Percentiles rank a stretch among this genome's conserved stretches.
Evolutionary conservation across 1,284 basidiomycete genomes (phyloP).

Genomic region (Cutaneotrichosporon dermatis): DNA sequence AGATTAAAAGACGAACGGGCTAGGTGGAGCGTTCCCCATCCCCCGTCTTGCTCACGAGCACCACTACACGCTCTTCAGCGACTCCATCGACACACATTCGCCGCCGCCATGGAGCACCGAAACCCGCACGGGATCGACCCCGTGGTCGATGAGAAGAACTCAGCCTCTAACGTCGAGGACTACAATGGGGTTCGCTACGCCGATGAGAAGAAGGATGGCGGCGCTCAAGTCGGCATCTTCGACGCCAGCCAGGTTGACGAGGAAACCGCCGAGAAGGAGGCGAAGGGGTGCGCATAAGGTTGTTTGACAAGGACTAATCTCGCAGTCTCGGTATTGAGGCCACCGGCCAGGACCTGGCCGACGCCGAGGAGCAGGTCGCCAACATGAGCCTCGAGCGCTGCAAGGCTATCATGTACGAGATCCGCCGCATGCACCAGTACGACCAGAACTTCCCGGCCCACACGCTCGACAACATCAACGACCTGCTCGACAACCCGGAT

Average conservation of each 20-base stretch:
- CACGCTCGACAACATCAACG: slow-evolving; percentile 22
- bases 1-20: too few species aligned
- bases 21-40: too few species aligned
- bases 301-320: neutral
- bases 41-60: neutral
- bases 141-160: neutral
- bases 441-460: slow-evolving; percentile 33
- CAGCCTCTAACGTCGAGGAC: neutral
- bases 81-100: too few species aligned
- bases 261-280: neutral
- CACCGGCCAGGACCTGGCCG: slow-evolving; percentile 23
- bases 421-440: slow-evolving; percentile 25
- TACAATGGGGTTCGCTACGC: neutral
- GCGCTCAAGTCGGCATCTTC: neutral
- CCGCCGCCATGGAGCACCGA: neutral
- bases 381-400: slow-evolving; percentile 22
- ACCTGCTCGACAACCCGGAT: slow-evolving; percentile 27
- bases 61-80: neutral
- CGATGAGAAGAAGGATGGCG: slow-evolving; percentile 1
- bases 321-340: slow-evolving; percentile 3
- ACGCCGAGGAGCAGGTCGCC: slow-evolving; percentile 19
- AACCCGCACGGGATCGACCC: neutral
- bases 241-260: neutral
- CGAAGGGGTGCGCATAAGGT: neutral
- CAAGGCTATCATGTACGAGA: slow-evolving; percentile 24